These are phyloP conservation scores for Aurantiochytrium sp. DNA, from an alignment of 108 stramenopile genomes.

Conservation along the genomic window DNA sequence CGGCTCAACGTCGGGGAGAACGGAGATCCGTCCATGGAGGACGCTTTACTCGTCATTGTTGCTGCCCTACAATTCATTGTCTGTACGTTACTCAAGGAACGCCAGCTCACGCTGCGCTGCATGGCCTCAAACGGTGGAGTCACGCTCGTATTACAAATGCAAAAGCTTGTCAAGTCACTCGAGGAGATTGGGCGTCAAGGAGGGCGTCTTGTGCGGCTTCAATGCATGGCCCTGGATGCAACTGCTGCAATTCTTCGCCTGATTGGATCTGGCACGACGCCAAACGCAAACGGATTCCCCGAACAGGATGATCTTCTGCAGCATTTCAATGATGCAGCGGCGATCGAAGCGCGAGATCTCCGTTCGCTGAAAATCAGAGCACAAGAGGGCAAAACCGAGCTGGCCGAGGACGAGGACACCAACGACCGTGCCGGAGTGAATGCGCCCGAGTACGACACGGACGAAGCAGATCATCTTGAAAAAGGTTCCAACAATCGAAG, in stretches of 20 bases:
- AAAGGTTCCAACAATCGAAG: no score
- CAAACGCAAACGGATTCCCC: neutral
- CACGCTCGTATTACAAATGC: neutral
- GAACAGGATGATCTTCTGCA: neutral
- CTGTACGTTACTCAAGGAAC: neutral
- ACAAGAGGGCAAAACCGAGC: no score
- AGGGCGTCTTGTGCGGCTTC: neutral
- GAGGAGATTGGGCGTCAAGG: neutral
- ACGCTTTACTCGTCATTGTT: neutral
- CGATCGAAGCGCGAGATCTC: neutral
- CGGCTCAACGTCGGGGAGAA: neutral
- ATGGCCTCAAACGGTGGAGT: slow-evolving; percentile 3
- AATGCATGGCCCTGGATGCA: neutral
- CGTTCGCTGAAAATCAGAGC: no score
- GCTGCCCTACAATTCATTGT: neutral
- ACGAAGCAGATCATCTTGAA: no score
- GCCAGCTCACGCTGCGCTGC: neutral
- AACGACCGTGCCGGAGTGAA: no score
- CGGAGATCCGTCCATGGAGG: neutral
- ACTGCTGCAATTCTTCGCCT: neutral
- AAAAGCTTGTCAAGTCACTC: neutral
- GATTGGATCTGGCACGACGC: neutral
- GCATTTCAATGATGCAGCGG: neutral
- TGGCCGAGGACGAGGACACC: no score
- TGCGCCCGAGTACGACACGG: neutral